Evolutionary conservation across 768 basidiomycete genomes (phyloP), one percentile per base, ranked within the genome.

Genomic region (Suillus placidus): DNA sequence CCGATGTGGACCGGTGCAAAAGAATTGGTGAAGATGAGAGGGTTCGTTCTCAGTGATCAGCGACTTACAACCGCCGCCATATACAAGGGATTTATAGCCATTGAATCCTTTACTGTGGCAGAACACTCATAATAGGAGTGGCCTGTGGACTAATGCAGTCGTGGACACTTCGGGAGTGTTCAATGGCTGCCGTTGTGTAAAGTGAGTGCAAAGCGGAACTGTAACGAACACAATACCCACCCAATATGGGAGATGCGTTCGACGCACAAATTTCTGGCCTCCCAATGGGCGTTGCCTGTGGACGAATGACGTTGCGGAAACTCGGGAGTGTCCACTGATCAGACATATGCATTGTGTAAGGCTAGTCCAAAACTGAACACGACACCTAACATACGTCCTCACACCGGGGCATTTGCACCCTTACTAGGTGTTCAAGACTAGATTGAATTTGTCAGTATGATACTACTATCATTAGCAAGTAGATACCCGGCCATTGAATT

Each of bases 1-100:
- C 62, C 61, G 7, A 63, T 54, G 16, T 61, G 45, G 23, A 71
- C 60, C 0, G 68, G 68, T 32, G 67, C 52, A 18, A 63, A 71
- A 23, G 60, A 42, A 13, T 72, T 1, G 9, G 32, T 12, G 16
- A 52, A 32, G 30, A 52, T 52, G 30, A 52, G 30, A 18, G 51
- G 30, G 51, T 52, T 52, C 51, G 30, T 52, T 10, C 26, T 30
- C 16, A 32, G 4, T 30, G 51, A 30, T 18, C 51, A 32, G 51
- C 18, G 7, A 52, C 51, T 18, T 18, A 52, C 51, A 16, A 10
- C 30, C 8, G 26, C 30, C 13, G 8, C 16, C 30, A 30, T 18
- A 9, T 18, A 9, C 51, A 52, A 30, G 26, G 30, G 9, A 18
- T 52, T 30, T 32, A 52, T 52, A 52, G 30, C 1, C 30, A 18